These are phyloP conservation scores for Russula griseocarnosa DNA, from an alignment of 768 basidiomycete genomes.

Conservation along the genomic window DNA sequence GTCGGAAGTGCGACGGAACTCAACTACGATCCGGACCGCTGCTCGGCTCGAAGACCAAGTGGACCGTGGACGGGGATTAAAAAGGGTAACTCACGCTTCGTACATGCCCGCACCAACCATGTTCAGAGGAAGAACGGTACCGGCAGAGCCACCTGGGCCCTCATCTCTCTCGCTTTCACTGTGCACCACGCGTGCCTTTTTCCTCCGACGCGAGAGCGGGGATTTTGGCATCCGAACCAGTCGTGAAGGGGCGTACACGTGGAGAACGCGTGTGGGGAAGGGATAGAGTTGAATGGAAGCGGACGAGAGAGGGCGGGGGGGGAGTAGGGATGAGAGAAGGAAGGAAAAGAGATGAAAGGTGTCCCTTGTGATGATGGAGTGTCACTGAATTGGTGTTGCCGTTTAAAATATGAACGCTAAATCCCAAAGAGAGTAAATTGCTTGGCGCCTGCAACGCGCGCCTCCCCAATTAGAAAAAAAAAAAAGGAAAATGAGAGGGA, in stretches of 20 bases:
- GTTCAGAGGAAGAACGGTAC: conserved; percentile 55
- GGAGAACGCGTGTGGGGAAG: background rate
- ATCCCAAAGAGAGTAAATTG: background rate
- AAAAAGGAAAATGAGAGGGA: background rate
- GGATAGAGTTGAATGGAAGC: background rate
- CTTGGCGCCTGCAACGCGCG: background rate
- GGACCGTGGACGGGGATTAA: background rate
- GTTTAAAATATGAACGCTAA: too few relatives aligned
- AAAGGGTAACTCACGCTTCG: conserved; percentile 51
- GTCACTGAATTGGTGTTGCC: too few relatives aligned
- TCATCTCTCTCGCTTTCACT: conserved; percentile 30
- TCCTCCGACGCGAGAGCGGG: conserved; percentile 27
- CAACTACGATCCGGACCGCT: background rate
- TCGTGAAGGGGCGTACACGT: conserved; percentile 5
- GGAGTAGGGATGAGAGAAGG: background rate
- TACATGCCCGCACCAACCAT: conserved; percentile 51
- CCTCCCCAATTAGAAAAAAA: too few relatives aligned
- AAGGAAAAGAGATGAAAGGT: background rate
- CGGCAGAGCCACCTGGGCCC: conserved; percentile 48
- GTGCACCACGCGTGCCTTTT: conserved; percentile 26
- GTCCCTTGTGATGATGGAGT: background rate
- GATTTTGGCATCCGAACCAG: conserved; percentile 4
- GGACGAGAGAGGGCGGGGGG: background rate
- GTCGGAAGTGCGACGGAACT: background rate
- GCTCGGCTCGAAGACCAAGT: background rate